Evolutionary conservation across 129 eudicot genomes (phyloP), one percentile per base, ranked within the genome.

Genomic region (Saussurea involucrata): DNA sequence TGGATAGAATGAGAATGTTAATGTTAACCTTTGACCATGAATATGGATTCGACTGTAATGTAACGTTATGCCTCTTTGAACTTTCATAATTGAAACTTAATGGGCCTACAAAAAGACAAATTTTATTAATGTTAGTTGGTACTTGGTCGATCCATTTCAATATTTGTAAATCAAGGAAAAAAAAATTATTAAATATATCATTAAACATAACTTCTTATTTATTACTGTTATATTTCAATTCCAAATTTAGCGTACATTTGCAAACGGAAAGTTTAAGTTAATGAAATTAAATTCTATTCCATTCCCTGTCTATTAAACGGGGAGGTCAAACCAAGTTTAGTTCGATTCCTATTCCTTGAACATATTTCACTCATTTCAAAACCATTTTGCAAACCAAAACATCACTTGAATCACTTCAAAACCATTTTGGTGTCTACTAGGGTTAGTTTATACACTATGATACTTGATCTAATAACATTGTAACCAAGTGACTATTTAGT

Each of bases 11-110:
- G n/a, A n/a, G n/a, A n/a, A n/a, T n/a, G n/a, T 10, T 53, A 58
- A 63, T 70, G 27, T 27, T 17, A 37, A 80, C 88, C 88, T 84
- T 84, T 13, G 82, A 65, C 88, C 82, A 84, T 36, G 88, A 76
- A 68, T 76, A 75, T 17, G 85, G 83, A 61, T 80, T 84, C 34
- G 80, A 28, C 32, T 72, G 71, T 24, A 84, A 46, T 5, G 24
- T 68, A 5, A 83, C 71, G 24, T 29, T 49, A 17, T 72, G 49
- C 8, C 64, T 42, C 53, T 32, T 7, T 0, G 71, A 77, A 13
- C 42, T 28, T 4, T 69, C 63, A 2, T 27, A 44, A 44, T 72
- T 24, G 61, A 84, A 65, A 24, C 12, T 76, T 0, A 84, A 28
- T n/a, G 88, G 85, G 60, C 88, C 88, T 84, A 17, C 57, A 37